Base-by-base conservation (phyloP, 176 grass and related monocot genomes). In the Bolboschoenus planiculmis region DNA sequence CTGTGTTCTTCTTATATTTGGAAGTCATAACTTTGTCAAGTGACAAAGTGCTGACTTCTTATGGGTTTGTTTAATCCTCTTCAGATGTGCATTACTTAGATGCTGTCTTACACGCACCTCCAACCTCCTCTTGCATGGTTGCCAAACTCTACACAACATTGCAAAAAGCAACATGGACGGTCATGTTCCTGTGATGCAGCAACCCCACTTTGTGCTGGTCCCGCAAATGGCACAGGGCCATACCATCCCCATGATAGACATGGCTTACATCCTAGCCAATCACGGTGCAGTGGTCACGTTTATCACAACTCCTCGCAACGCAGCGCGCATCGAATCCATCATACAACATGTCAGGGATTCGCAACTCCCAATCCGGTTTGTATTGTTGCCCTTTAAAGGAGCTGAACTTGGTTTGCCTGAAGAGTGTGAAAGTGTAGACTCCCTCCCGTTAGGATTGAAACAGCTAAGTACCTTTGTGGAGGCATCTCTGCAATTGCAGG, bases 351-450 rank as follows among this genome's bases (percentile, higher is more conserved):
- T 5, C 2, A 27, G 35, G 74, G 84, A 82, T 26, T 16, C 58
- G 3, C 20, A 57, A 47, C 75, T 86, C 26, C 43, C 47, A 1
- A 79, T 88, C 20, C 81, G 51, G 7, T 81, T 89, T 10, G 56
- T 85, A 23, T 31, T 66, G 5, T 65, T 89, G 81, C 84, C 34
- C 11, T 87, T 89, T 76, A 85, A 78, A 2, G 73, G 78, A 44
- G 39, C 87, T n/a, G 79, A 77, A 43, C n/a, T 86, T 33, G 84
- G 90, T 1, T 66, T 92, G 10, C 81, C 90, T 24, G 90, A 83
- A 1, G 90, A 85, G 46, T 87, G 82, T 54, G 81, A 89, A 83
- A 87, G 44, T 42, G 2, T 40, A 24, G 90, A 92, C 71, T 64
- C 51, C 31, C 15, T 92, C 67, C 65, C 78, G 0, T 51, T 35